Conservation (phyloP, 148 eudicot genomes). For the Oxyria digyna region DNA sequence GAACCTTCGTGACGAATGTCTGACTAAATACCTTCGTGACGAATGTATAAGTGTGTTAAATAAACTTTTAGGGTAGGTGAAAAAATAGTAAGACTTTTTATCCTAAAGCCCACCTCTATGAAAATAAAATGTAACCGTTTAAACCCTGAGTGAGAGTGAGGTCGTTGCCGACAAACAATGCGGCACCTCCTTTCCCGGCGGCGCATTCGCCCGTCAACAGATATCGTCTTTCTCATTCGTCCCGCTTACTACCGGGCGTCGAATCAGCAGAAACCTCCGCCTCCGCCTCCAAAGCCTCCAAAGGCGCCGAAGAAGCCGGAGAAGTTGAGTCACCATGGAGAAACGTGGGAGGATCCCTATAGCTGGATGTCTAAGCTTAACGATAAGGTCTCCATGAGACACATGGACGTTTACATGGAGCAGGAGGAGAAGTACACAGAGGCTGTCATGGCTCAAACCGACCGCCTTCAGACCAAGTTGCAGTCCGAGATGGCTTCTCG, state of each 20-base stretch:
- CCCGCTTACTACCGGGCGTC: conserved; percentile 28
- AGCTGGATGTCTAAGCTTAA: conserved; percentile 85
- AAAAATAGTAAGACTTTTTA: no score
- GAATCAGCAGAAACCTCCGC: conserved; percentile 34
- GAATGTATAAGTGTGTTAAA: no score
- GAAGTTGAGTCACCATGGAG: conserved; percentile 35
- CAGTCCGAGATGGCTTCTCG: conserved; percentile 81
- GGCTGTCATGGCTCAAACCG: conserved; percentile 62
- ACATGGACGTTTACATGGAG: conserved; percentile 89
- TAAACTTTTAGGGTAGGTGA: no score
- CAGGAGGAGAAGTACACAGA: conserved; percentile 93
- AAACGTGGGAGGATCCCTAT: conserved; percentile 70
- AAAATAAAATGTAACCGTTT: no score
- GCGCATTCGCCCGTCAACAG: not conserved
- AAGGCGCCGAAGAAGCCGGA: conserved; percentile 60
- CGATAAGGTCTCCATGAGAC: conserved; percentile 87
- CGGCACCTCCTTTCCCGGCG: no score
- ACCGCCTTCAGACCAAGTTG: conserved; percentile 48
- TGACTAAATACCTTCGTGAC: no score
- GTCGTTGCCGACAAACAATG: no score
- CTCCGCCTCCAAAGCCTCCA: conserved; percentile 70
- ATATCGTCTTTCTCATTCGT: not conserved
- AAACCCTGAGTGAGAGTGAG: no score
- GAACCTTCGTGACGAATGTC: no score
- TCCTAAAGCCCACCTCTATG: no score